phyloP scores from a whole-genome alignment of 2,329 filamentous ascomycete species.

The Reticulascus tulasneorum region DNA sequence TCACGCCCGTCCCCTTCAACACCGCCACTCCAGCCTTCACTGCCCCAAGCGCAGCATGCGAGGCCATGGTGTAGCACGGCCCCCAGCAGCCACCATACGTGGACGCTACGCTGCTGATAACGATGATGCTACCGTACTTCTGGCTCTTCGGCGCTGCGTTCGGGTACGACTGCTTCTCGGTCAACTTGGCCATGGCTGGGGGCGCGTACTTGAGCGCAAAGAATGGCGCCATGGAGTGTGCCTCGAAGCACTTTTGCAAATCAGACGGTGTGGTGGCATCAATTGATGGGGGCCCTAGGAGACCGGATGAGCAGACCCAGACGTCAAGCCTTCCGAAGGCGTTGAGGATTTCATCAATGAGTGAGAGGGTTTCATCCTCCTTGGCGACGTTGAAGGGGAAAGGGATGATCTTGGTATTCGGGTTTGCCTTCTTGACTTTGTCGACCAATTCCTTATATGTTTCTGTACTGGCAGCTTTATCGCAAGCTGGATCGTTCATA shows the following conservation, averaged over 20 bases:
- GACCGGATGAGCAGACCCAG: conserved; percentile 55
- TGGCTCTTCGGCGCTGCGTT: conserved; percentile 59
- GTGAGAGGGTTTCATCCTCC: conserved; percentile 55
- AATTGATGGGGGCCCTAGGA: conserved; percentile 55
- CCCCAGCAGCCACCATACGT: conserved; percentile 58
- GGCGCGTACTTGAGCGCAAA: conserved; percentile 63
- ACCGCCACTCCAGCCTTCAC: conserved; percentile 54
- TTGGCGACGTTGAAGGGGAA: conserved; percentile 57
- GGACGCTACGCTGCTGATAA: conserved; percentile 55
- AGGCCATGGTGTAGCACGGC: conserved; percentile 56
- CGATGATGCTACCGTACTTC: conserved; percentile 58
- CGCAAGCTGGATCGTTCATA: conserved; percentile 42
- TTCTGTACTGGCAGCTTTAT: conserved; percentile 34
- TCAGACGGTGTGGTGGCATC: conserved; percentile 52
- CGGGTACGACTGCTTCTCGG: conserved; percentile 49
- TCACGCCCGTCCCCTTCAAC: conserved; percentile 53
- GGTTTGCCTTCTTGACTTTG: conserved; percentile 36
- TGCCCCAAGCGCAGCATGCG: conserved; percentile 57
- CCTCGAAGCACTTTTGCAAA: conserved; percentile 55
- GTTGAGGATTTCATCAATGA: conserved; percentile 62
- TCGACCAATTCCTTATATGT: conserved; percentile 35
- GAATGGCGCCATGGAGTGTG: conserved; percentile 59
- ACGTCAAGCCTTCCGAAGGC: conserved; percentile 56
- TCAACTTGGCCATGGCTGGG: conserved; percentile 58
- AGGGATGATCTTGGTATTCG: conserved; percentile 57